Percentiles rank a stretch among this genome's conserved stretches.
phyloP scores from a whole-genome alignment of 768 basidiomycete genomes.

The Trametes elegans region DNA sequence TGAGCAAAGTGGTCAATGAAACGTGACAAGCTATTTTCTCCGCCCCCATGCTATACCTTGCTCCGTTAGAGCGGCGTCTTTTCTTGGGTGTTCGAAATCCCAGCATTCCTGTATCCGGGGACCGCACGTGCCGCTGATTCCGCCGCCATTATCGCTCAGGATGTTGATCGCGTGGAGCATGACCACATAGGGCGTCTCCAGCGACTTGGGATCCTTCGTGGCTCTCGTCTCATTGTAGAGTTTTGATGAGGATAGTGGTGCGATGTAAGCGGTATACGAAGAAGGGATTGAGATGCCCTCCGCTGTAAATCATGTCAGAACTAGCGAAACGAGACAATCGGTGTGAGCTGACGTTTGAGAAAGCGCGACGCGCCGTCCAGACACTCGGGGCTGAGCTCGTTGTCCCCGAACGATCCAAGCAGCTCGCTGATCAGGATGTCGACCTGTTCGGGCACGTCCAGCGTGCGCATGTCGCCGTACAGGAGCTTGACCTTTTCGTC shows the following conservation, averaged over 20 bases:
- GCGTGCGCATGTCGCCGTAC: slow-evolving; percentile 92
- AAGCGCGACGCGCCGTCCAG: slow-evolving; percentile 94
- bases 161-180: slow-evolving; percentile 96
- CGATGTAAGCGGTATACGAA: slow-evolving; percentile 93
- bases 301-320: slow-evolving; percentile 44
- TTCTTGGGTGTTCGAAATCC: slow-evolving; percentile 93
- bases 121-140: slow-evolving; percentile 66
- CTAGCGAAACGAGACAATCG: background rate
- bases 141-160: slow-evolving; percentile 72
- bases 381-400: slow-evolving; percentile 97
- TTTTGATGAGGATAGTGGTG: slow-evolving; percentile 92
- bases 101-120: slow-evolving; percentile 91
- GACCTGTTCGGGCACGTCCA: slow-evolving; percentile 80
- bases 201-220: slow-evolving; percentile 61
- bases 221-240: slow-evolving; percentile 80
- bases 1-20: background rate
- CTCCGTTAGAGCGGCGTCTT: slow-evolving; percentile 70
- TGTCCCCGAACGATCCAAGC: slow-evolving; percentile 96
- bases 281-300: slow-evolving; percentile 94
- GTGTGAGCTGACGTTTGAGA: slow-evolving; percentile 71
- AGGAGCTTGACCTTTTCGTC: slow-evolving; percentile 66
- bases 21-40: too few species aligned
- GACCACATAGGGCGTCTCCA: slow-evolving; percentile 97
- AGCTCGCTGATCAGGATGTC: slow-evolving; percentile 97
- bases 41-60: slow-evolving; percentile 64